These are phyloP conservation scores for Pythium guiyangense DNA, from an alignment of 352 stramenopile species.

Conservation along the genomic window DNA sequence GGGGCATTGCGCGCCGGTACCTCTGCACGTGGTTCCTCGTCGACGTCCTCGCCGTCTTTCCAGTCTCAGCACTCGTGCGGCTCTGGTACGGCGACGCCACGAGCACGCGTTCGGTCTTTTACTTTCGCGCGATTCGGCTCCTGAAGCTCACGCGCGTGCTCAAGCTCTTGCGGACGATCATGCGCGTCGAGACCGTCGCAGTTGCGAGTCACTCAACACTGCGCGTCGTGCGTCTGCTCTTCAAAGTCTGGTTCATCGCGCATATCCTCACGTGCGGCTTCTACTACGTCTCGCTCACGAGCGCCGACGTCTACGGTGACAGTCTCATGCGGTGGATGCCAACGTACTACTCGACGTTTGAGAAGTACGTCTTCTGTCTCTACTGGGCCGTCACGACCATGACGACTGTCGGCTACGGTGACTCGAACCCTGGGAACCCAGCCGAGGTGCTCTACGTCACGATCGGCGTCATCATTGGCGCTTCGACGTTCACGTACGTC, in stretches of 20 bases:
- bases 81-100: constrained; percentile 7
- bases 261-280: constrained; percentile 60
- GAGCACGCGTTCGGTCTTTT: constrained; percentile 28
- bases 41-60: constrained; percentile 62
- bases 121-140: constrained; percentile 66
- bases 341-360: constrained; percentile 23
- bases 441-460: constrained; percentile 53
- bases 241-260: constrained; percentile 61
- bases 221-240: constrained; percentile 48
- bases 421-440: constrained; percentile 52
- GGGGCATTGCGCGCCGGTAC: constrained; percentile 38
- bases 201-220: constrained; percentile 43
- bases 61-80: constrained; percentile 33
- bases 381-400: constrained; percentile 82
- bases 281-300: constrained; percentile 45
- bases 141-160: constrained; percentile 85
- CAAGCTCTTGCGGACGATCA: constrained; percentile 76
- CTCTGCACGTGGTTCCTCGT: constrained; percentile 69
- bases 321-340: constrained; percentile 25
- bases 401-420: constrained; percentile 76
- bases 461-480: constrained; percentile 49
- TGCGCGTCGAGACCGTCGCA: constrained; percentile 41
- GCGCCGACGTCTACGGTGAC: constrained; percentile 23
- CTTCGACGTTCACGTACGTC: constrained; percentile 73
- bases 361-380: constrained; percentile 65